phyloP scores from a whole-genome alignment of 1,284 basidiomycete genomes.

The Heimioporus retisporus region DNA sequence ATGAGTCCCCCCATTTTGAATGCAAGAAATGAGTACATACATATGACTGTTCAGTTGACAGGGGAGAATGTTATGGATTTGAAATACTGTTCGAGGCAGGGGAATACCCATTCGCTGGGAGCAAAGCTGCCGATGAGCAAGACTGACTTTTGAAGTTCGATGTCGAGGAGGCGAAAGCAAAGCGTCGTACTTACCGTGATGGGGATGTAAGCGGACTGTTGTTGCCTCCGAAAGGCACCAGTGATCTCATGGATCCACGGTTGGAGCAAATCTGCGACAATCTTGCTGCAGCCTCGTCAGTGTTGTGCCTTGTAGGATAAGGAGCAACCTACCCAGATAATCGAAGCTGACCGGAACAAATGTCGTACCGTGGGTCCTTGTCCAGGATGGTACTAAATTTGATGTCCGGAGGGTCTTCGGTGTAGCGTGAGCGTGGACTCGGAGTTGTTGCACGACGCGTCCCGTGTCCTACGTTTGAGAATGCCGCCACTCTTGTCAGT shows the following conservation, averaged over 20 bases:
- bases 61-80: slow-evolving; percentile 40
- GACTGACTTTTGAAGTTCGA: slow-evolving; percentile 39
- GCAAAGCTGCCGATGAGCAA: slow-evolving; percentile 60
- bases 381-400: slow-evolving; percentile 61
- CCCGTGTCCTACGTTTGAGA: no score
- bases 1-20: no score
- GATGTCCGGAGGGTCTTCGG: slow-evolving; percentile 56
- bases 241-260: slow-evolving; percentile 57
- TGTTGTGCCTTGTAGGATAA: no score
- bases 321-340: slow-evolving; percentile 48
- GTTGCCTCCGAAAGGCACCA: slow-evolving; percentile 50
- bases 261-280: slow-evolving; percentile 57
- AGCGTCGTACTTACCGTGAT: slow-evolving; percentile 44
- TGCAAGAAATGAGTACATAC: slow-evolving; percentile 37
- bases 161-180: neutral
- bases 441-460: no score
- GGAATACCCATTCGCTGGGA: slow-evolving; percentile 61
- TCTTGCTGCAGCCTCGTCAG: slow-evolving; percentile 34
- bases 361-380: slow-evolving; percentile 54
- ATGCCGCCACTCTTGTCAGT: no score
- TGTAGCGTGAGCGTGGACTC: slow-evolving; percentile 32
- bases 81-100: slow-evolving; percentile 47
- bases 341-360: slow-evolving; percentile 58
- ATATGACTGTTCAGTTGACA: slow-evolving; percentile 52
- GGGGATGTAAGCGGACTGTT: slow-evolving; percentile 38